Base-by-base conservation (phyloP, 2,329 filamentous ascomycete species). In the Xylaria hypoxylon region DNA sequence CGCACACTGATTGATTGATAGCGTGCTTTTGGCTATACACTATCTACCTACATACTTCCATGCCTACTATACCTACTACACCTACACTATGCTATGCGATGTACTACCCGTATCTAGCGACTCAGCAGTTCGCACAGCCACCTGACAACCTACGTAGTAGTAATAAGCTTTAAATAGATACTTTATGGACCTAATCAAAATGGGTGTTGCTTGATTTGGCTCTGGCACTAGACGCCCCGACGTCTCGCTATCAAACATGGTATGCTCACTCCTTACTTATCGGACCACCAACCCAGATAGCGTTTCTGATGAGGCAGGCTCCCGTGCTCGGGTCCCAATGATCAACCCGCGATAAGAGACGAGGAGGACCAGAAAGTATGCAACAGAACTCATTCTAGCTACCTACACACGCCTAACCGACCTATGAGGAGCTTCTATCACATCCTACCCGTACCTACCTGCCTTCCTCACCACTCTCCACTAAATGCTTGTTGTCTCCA, bases 251-350 rank as follows among this genome's bases (percentile, higher is more conserved):
- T 62, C 67, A 62, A 59, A 40, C 38, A 65, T 64, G 57, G 33
- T 56, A 60, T 68, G 52, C 51, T 63, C 51, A 26, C 59, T 67
- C 19, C 59, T 59, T 33, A 42, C 59, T 62, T 65, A 70, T 67
- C 67, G 63, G 59, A 53, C 68, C 62, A 56, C 58, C 59, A 40
- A 56, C 57, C 59, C 51, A 68, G 62, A 59, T 50, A 59, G 38
- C 50, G 50, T 60, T 50, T 60, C 64, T 68, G 67, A 35, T 22
- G 62, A 69, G 58, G 64, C 53, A 67, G 60, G 60, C 50, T 69
- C 50, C 64, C 55, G 47, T 52, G 48, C 35, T 19, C 47, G 15
- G 42, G 61, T 65, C 42, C 62, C 61, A 65, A 68, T 68, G 55
- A 55, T 57, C 57, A 50, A 13, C 17, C 22, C 31, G 62, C 62